Evolutionary conservation across 768 basidiomycete genomes (phyloP), one percentile per base, ranked within the genome.

Genomic region (Rubroboletus satanas): DNA sequence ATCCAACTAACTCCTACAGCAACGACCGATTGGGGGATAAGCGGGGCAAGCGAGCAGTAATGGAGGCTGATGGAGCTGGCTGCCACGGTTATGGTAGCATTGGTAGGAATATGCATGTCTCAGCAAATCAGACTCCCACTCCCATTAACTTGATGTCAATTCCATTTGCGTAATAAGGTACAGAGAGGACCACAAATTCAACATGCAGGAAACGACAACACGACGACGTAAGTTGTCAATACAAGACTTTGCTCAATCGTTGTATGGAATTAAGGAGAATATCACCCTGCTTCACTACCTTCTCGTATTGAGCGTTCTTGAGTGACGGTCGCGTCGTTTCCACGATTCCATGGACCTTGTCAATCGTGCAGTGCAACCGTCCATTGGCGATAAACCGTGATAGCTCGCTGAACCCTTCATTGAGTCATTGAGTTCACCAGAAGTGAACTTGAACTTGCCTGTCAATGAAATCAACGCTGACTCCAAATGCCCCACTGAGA

Each of bases 261-360:
- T 94, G 91, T 61, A 97, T 84, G 66, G 88, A 84, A 65, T 88
- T 93, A 38, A 98, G 74, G 59, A 99, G 71, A 29, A 93, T 71
- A 70, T 99, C 96, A 2, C 95, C 95, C 74, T 94, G 88, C 71
- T 88, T 88, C 49, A 99, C 81, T n/a, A 98, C 88, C 36, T 85
- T 85, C 67, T 96, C 93, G 68, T 96, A 97, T 65, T 94, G 88
- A 41, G 87, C 85, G 49, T 85, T 90, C 80, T 97, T 87, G 41
- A 79, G 71, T 43, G 83, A 78, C 5, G 82, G 79, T 54, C 92
- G 79, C 45, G 90, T 94, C 26, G 96, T 98, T 74, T 94, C 90
- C 15, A 98, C 93, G 36, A 98, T 81, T 0, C 93, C 92, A 53
- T 88, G 80, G n/a, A 98, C 96, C 65, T 92, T 91, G 77, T 98